Conservation (phyloP, 164 flowering plant species). For the Warburgia ugandensis region DNA sequence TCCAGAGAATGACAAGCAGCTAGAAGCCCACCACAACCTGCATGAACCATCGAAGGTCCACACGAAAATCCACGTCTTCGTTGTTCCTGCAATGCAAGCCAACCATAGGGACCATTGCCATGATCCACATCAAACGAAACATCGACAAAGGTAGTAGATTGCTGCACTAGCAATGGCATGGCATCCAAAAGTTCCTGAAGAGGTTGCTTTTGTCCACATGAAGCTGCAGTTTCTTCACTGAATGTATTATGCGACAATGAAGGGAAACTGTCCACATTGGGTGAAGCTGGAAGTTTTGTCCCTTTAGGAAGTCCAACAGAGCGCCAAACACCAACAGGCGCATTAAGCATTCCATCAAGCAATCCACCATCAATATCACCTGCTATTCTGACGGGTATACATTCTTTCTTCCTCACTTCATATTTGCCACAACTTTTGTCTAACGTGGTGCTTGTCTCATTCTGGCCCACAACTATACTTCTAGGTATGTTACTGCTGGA, state of each 20-base stretch:
- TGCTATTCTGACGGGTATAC: constrained; percentile 73
- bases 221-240: constrained; percentile 52
- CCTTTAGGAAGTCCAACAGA: constrained; percentile 79
- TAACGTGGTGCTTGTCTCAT: constrained; percentile 39
- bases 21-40: constrained; percentile 95
- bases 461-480: constrained; percentile 27
- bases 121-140: constrained; percentile 74
- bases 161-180: constrained; percentile 82
- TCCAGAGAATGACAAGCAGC: constrained; percentile 89
- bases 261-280: constrained; percentile 45
- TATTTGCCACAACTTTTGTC: constrained; percentile 43
- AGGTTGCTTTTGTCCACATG: constrained; percentile 73
- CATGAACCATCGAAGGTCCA: constrained; percentile 94
- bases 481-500: constrained; percentile 33
- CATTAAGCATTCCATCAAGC: constrained; percentile 55
- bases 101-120: constrained; percentile 86
- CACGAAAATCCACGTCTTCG: constrained; percentile 86
- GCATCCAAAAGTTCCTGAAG: constrained; percentile 92
- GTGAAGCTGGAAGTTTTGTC: constrained; percentile 41
- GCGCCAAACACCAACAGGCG: constrained; percentile 97
- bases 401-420: constrained; percentile 68
- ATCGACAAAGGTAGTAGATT: constrained; percentile 93
- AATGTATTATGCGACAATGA: constrained; percentile 45
- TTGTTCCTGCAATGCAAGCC: constrained; percentile 96
- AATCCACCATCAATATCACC: constrained; percentile 74